These are phyloP conservation scores for Puccinia polysora DNA, from an alignment of 1,284 basidiomycete species.

Conservation along the genomic window DNA sequence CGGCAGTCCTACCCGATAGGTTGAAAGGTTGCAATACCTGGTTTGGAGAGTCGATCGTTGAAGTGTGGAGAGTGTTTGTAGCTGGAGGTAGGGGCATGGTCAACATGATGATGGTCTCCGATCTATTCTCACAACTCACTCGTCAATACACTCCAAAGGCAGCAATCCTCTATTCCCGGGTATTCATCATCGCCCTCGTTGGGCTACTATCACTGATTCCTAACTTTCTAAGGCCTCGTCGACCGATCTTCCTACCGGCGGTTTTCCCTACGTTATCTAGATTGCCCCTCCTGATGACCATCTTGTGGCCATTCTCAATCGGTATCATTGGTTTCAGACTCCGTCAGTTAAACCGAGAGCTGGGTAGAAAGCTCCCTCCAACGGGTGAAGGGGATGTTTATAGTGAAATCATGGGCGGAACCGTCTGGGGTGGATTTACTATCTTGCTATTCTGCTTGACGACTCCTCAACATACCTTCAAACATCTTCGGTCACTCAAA, in stretches of 20 bases:
- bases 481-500: conserved; percentile 43
- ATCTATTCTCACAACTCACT: conserved; percentile 34
- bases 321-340: conserved; percentile 49
- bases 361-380: conserved; percentile 44
- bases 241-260: conserved; percentile 33
- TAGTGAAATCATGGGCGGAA: conserved; percentile 43
- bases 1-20: conserved; percentile 49
- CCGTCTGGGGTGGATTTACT: conserved; percentile 40
- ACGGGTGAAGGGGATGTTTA: conserved; percentile 45
- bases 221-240: conserved; percentile 35
- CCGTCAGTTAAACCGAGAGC: conserved; percentile 47
- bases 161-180: conserved; percentile 39
- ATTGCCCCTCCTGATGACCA: conserved; percentile 46
- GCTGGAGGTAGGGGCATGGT: conserved; percentile 42
- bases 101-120: conserved; percentile 44
- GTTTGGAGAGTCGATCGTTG: conserved; percentile 33
- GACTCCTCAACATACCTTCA: conserved; percentile 46
- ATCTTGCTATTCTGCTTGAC: conserved; percentile 46
- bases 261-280: conserved; percentile 46
- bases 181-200: conserved; percentile 39
- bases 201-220: conserved; percentile 23
- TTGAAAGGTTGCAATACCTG: conserved; percentile 44
- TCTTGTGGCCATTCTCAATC: conserved; percentile 49
- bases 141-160: conserved; percentile 43
- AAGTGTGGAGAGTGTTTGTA: conserved; percentile 34